Evolutionary conservation across 2,329 filamentous ascomycete species (phyloP).

Genomic region (Nigrospora oryzae): DNA sequence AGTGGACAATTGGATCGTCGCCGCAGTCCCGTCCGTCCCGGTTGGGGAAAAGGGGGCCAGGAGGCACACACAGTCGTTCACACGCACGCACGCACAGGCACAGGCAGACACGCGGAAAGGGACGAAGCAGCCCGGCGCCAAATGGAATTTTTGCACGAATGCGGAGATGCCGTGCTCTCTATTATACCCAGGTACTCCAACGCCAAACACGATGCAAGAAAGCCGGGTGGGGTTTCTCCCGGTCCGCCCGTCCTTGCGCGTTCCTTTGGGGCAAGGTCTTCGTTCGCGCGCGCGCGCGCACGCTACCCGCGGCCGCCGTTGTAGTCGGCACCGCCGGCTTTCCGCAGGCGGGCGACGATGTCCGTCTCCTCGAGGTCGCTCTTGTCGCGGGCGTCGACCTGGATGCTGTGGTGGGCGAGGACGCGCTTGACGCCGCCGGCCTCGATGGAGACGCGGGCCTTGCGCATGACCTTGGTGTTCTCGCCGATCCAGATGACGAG

Average conservation of each 20-base stretch:
- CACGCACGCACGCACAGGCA: too few species aligned
- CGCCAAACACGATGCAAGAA: too few species aligned
- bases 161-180: not conserved
- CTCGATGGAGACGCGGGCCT: slow-evolving; percentile 61
- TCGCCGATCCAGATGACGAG: slow-evolving; percentile 62
- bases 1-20: too few species aligned
- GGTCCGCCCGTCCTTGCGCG: not conserved
- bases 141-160: too few species aligned
- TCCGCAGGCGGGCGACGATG: slow-evolving; percentile 52
- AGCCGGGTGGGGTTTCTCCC: not conserved
- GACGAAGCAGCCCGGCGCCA: too few species aligned
- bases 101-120: too few species aligned
- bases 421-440: slow-evolving; percentile 56
- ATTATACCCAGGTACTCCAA: not conserved
- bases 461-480: slow-evolving; percentile 59
- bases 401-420: slow-evolving; percentile 56
- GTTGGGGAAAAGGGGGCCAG: too few species aligned
- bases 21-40: too few species aligned
- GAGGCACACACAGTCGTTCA: too few species aligned
- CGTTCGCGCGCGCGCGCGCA: not conserved
- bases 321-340: slow-evolving; percentile 64
- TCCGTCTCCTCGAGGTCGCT: slow-evolving; percentile 53
- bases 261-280: not conserved
- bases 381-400: slow-evolving; percentile 53
- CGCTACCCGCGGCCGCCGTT: slow-evolving; percentile 54